A percentile compares a stretch with the other conserved stretches of the same genome.
Evolutionary conservation across 805 yeast species (phyloP).

Genomic region (Myxozyma vanderwaltii): DNA sequence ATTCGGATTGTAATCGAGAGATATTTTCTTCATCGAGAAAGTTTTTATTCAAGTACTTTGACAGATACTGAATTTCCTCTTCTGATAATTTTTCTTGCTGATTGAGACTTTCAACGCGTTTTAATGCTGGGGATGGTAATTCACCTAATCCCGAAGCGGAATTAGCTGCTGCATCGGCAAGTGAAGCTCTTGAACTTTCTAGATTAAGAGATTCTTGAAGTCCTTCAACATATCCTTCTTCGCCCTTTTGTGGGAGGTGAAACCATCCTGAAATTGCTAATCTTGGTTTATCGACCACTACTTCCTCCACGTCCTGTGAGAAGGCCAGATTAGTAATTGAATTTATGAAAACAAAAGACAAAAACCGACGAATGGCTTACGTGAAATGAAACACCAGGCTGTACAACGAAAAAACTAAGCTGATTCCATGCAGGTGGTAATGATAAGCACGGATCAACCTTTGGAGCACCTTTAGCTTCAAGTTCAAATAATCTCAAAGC

Average conservation of each 20-base stretch:
- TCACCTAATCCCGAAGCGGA: slow-evolving; percentile 50
- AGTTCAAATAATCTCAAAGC: slow-evolving; percentile 84
- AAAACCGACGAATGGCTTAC: background rate
- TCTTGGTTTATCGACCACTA: slow-evolving; percentile 84
- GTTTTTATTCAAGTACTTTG: slow-evolving; percentile 57
- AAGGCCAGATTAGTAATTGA: background rate
- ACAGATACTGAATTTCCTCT: slow-evolving; percentile 47
- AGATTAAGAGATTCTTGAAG: slow-evolving; percentile 59
- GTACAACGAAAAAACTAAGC: slow-evolving; percentile 91
- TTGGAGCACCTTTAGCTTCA: slow-evolving; percentile 85
- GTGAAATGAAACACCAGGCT: slow-evolving; percentile 95
- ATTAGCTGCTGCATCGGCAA: slow-evolving; percentile 71
- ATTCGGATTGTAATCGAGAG: slow-evolving; percentile 51
- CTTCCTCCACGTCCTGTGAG: slow-evolving; percentile 89
- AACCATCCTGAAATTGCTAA: slow-evolving; percentile 98
- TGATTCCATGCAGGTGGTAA: slow-evolving; percentile 94
- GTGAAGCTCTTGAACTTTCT: slow-evolving; percentile 39
- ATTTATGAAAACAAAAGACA: background rate
- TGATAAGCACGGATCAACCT: slow-evolving; percentile 66
- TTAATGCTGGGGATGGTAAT: slow-evolving; percentile 54
- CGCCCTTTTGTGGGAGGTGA: slow-evolving; percentile 94
- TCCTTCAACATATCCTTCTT: slow-evolving; percentile 77
- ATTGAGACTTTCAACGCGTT: slow-evolving; percentile 79
- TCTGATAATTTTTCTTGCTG: slow-evolving; percentile 17
- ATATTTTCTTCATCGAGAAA: slow-evolving; percentile 50